These are phyloP conservation scores for Malassezia dermatis DNA, from an alignment of 1,284 basidiomycete genomes.

Conservation along the genomic window DNA sequence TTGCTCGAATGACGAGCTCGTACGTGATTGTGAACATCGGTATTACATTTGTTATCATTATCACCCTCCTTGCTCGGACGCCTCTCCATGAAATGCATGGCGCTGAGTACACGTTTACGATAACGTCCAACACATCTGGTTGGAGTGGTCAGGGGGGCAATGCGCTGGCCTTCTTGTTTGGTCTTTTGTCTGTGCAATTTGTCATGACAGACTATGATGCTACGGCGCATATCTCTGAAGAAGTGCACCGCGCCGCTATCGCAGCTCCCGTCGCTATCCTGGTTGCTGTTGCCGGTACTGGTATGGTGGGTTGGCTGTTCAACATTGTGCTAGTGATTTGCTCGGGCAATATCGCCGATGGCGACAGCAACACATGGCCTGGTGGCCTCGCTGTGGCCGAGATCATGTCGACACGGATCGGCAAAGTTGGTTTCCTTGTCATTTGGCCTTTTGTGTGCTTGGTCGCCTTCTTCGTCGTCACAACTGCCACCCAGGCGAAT, in stretches of 20 bases:
- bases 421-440: conserved; percentile 59
- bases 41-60: conserved; percentile 56
- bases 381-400: conserved; percentile 44
- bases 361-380: conserved; percentile 29
- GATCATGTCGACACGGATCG: conserved; percentile 35
- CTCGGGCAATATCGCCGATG: conserved; percentile 50
- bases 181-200: conserved; percentile 74
- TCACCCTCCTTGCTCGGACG: conserved; percentile 63
- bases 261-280: conserved; percentile 67
- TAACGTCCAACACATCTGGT: conserved; percentile 58
- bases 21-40: conserved; percentile 84
- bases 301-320: conserved; percentile 42
- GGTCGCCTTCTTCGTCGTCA: conserved; percentile 48
- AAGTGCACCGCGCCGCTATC: conserved; percentile 76
- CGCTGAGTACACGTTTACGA: conserved; percentile 59
- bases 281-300: conserved; percentile 59
- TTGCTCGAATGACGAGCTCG: conserved; percentile 65
- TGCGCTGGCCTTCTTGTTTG: conserved; percentile 75
- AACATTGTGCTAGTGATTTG: conserved; percentile 63
- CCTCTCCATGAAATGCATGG: conserved; percentile 68
- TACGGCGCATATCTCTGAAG: conserved; percentile 78
- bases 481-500: conserved; percentile 65
- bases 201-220: conserved; percentile 51
- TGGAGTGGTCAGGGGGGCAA: conserved; percentile 59
- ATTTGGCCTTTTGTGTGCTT: conserved; percentile 45